phyloP scores from a whole-genome alignment of 441 rosid species.

The Kokia cookei region DNA sequence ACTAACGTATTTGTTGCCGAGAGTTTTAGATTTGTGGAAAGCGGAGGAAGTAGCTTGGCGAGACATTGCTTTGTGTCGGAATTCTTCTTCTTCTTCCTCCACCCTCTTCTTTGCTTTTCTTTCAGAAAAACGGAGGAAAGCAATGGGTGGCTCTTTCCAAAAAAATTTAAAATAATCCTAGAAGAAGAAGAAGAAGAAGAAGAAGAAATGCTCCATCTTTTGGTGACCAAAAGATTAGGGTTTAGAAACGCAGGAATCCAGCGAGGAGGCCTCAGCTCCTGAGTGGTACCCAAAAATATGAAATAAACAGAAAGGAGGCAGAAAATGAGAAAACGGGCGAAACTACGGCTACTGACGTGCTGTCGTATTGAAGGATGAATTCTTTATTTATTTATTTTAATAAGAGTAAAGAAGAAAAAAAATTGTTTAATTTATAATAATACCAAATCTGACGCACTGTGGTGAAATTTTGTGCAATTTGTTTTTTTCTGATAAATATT shows the following conservation, averaged over 20 bases:
- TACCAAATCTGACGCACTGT: too few relatives aligned
- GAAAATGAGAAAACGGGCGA: not conserved
- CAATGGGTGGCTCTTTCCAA: not conserved
- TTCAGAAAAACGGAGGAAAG: not conserved
- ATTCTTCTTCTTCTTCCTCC: not conserved
- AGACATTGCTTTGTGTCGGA: constrained; percentile 41
- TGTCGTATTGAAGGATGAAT: too few relatives aligned
- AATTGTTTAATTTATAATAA: too few relatives aligned
- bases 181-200: not conserved
- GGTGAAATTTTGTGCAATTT: too few relatives aligned
- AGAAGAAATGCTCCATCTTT: constrained; percentile 1
- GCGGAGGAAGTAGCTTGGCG: constrained; percentile 52
- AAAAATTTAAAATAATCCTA: not conserved
- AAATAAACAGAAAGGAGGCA: not conserved
- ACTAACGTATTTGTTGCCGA: constrained; percentile 95
- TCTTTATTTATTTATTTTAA: too few relatives aligned
- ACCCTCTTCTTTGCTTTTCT: too few relatives aligned
- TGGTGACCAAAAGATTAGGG: not conserved
- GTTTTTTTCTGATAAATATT: too few relatives aligned
- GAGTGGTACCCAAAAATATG: not conserved
- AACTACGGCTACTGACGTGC: too few relatives aligned
- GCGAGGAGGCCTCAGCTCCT: constrained; percentile 9
- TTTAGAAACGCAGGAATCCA: constrained; percentile 5
- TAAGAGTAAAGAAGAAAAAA: too few relatives aligned
- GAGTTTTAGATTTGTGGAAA: constrained; percentile 90